A percentile compares a stretch with the other conserved stretches of the same genome.
Conservation (phyloP, 1,284 basidiomycete genomes). For the Sanghuangporus sanghuang region DNA sequence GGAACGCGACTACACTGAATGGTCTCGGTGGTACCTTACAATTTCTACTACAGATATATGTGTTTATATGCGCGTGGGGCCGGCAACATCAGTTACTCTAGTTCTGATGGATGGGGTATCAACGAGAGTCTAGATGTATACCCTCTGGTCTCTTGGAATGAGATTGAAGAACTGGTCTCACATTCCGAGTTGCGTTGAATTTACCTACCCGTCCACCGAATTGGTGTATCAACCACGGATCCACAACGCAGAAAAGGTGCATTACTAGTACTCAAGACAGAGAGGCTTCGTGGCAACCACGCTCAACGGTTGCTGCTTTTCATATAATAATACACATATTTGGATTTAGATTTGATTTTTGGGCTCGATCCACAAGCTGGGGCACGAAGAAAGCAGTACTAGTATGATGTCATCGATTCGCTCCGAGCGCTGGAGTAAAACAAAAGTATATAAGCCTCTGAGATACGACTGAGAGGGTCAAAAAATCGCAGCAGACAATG, state of each 20-base stretch:
- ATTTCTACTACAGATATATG: too few relatives aligned
- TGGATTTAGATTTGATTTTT: too few relatives aligned
- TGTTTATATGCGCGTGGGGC: too few relatives aligned
- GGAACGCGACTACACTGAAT: neutral
- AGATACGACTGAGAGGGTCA: too few relatives aligned
- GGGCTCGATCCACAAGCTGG: neutral
- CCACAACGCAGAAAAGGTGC: neutral
- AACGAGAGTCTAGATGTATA: too few relatives aligned
- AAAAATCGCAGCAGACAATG: neutral
- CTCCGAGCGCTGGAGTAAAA: neutral
- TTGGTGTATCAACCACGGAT: neutral
- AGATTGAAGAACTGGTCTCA: too few relatives aligned
- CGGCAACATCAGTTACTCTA: too few relatives aligned
- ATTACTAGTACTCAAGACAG: neutral
- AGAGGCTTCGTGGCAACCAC: too few relatives aligned
- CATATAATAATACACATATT: too few relatives aligned
- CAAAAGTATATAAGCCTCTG: neutral
- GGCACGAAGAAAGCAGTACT: neutral
- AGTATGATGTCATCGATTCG: neutral
- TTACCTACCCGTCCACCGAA: neutral
- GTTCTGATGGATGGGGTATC: too few relatives aligned
- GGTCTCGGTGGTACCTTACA: neutral
- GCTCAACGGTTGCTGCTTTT: too few relatives aligned
- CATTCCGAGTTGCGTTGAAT: neutral
- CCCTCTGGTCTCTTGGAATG: too few relatives aligned